Evolutionary conservation across 371 early-diverging fungal genomes (phyloP), one percentile per base, ranked within the genome.

Genomic region (Dinochytrium kinnereticum): DNA sequence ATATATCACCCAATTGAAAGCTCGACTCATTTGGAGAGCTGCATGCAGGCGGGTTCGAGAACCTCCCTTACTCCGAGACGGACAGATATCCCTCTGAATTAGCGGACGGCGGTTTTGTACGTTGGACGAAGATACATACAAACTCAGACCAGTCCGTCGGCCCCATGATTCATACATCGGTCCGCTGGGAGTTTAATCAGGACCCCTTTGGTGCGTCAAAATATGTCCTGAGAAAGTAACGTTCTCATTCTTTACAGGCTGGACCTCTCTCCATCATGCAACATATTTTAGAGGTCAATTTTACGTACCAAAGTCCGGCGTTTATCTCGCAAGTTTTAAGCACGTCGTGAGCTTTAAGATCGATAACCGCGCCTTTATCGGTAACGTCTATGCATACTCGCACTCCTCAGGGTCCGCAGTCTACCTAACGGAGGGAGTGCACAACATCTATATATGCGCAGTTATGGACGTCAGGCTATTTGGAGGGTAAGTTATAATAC

Each of bases 391-490:
- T 71, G 73, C 72, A n/a, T 84, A 81, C 70, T 19, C 31, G 2
- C 85, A 82, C 73, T 64, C 77, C 0, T 70, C 82, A 1, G 61
- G 69, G 13, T 72, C 77, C 13, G 73, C 80, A 7, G 73, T 84
- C 21, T 70, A 71, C 55, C 65, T 84, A 30, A 67, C 69, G 17
- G 69, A 73, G 34, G 90, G 90, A 0, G 57, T 50, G 1, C 89
- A 92, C 69, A 76, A 64, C 0, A 66, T 92, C 0, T 84, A 85
- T 50, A 83, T 91, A 1, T 83, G 87, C 40, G 77, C 88, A 3
- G 82, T 86, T 0, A 85, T 89, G 81, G 92, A 92, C 71, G 86
- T 90, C 0, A 85, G 92, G 1, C 77, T 89, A 10, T 89, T 88
- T 81, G 90, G 91, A 10, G 89, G 86, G 53, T 82, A 75, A 10